These are phyloP conservation scores for Zelopaecilomyces penicillatus DNA, from an alignment of 2,329 filamentous ascomycete genomes.

Conservation along the genomic window DNA sequence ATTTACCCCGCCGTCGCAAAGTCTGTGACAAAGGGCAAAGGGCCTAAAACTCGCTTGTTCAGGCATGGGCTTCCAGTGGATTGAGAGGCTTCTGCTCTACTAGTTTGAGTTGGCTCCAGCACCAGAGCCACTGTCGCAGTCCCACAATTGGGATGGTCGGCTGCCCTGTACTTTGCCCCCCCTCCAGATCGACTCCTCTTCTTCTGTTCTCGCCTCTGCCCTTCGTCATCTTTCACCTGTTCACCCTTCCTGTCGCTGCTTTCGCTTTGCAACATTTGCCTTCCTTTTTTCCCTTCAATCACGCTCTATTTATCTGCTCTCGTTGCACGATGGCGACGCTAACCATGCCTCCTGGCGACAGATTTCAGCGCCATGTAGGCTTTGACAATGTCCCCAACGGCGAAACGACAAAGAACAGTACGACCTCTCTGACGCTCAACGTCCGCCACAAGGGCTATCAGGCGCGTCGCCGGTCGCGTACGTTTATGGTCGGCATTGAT, in stretches of 20 bases:
- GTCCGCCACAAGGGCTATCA: slow-evolving; percentile 82
- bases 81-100: too few relatives aligned
- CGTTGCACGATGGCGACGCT: slow-evolving; percentile 31
- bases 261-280: not conserved
- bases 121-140: too few relatives aligned
- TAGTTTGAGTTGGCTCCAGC: too few relatives aligned
- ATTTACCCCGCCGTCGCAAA: slow-evolving; percentile 20
- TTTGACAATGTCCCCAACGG: slow-evolving; percentile 53
- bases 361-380: slow-evolving; percentile 51
- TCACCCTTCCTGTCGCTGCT: not conserved
- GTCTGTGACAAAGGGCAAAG: slow-evolving; percentile 4
- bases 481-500: slow-evolving; percentile 85
- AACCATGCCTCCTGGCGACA: slow-evolving; percentile 34
- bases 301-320: not conserved
- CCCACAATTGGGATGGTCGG: too few relatives aligned
- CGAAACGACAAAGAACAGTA: slow-evolving; percentile 51
- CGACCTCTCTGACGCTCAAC: slow-evolving; percentile 69
- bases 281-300: not conserved
- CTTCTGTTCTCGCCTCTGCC: not conserved
- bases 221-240: not conserved
- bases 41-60: too few relatives aligned
- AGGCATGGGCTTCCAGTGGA: too few relatives aligned
- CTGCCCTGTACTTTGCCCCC: too few relatives aligned
- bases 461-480: slow-evolving; percentile 69
- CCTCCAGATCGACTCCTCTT: too few relatives aligned